A percentile compares a stretch with the other conserved stretches of the same genome.
Conservation (phyloP, 768 basidiomycete genomes). For the Porphyrellus cyaneotinctus region DNA sequence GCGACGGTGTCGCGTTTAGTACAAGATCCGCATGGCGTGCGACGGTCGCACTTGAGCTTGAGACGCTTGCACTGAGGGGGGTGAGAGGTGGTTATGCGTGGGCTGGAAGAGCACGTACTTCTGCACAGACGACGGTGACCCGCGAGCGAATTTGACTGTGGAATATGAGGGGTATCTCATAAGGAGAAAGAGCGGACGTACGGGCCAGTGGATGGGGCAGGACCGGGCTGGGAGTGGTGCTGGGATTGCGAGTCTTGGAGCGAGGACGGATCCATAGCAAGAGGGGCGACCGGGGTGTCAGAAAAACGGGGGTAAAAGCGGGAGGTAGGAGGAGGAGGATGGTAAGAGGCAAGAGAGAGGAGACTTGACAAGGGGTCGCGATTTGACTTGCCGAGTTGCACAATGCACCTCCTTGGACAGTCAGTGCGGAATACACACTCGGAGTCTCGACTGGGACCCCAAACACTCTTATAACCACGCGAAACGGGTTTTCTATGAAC, state of each 20-base stretch:
- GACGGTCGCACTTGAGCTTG: conserved; percentile 81
- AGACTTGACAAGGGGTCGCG: neutral
- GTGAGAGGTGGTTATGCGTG: conserved; percentile 2
- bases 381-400: conserved; percentile 15
- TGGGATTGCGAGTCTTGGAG: conserved; percentile 16
- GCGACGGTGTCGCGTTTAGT: conserved; percentile 72
- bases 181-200: conserved; percentile 18
- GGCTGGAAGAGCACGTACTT: conserved; percentile 44
- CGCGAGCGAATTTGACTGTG: conserved; percentile 67
- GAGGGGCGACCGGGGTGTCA: neutral
- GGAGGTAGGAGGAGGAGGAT: neutral
- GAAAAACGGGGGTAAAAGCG: neutral
- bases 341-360: neutral
- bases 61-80: conserved; percentile 72
- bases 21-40: conserved; percentile 73
- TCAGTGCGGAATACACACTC: conserved; percentile 4
- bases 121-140: conserved; percentile 78
- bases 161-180: conserved; percentile 1
- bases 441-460: conserved; percentile 25
- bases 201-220: conserved; percentile 28
- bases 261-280: conserved; percentile 18
- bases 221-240: conserved; percentile 15
- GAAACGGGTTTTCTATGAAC: too few relatives aligned
- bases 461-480: neutral
- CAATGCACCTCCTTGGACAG: conserved; percentile 17